Percentiles rank a stretch among this genome's conserved stretches.
These are phyloP conservation scores for Penicillium samsonianum DNA, from an alignment of 495 filamentous ascomycete species.

Conservation along the genomic window DNA sequence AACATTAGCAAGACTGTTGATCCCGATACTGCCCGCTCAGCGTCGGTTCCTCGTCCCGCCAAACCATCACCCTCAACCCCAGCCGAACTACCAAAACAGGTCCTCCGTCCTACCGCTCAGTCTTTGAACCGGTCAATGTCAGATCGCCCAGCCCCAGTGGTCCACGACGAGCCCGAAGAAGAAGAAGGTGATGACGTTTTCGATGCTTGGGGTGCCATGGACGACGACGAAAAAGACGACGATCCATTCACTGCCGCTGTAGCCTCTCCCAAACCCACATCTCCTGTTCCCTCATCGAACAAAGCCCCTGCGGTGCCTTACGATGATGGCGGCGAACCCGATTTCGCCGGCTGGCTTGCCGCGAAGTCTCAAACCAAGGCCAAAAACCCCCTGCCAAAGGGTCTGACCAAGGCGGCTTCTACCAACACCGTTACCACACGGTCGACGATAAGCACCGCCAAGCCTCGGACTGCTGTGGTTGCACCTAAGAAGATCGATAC, in stretches of 20 bases:
- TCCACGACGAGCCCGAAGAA: constrained; percentile 33
- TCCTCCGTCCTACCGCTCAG: constrained; percentile 41
- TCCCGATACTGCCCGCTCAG: constrained; percentile 41
- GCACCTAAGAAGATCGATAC: constrained; percentile 51
- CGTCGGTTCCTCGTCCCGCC: constrained; percentile 47
- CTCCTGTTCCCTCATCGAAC: constrained; percentile 31
- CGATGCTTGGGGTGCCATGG: constrained; percentile 73
- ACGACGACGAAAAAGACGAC: constrained; percentile 55
- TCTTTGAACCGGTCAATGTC: constrained; percentile 44
- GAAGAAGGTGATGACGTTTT: constrained; percentile 58
- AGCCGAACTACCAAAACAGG: constrained; percentile 32
- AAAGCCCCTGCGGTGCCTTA: constrained; percentile 54
- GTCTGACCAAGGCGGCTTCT: constrained; percentile 58
- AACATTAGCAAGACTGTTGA: constrained; percentile 31
- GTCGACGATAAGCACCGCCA: constrained; percentile 39
- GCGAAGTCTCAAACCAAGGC: constrained; percentile 76
- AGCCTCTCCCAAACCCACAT: constrained; percentile 36
- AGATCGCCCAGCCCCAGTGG: constrained; percentile 46
- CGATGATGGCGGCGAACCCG: constrained; percentile 82
- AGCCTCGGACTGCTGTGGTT: constrained; percentile 38
- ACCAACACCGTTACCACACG: constrained; percentile 33
- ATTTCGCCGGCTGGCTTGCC: constrained; percentile 91
- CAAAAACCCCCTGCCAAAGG: constrained; percentile 74
- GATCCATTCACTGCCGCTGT: constrained; percentile 51
- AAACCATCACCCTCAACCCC: constrained; percentile 57